These are phyloP conservation scores for Ehretia macrophylla DNA, from an alignment of 257 asterid genomes.

Conservation along the genomic window DNA sequence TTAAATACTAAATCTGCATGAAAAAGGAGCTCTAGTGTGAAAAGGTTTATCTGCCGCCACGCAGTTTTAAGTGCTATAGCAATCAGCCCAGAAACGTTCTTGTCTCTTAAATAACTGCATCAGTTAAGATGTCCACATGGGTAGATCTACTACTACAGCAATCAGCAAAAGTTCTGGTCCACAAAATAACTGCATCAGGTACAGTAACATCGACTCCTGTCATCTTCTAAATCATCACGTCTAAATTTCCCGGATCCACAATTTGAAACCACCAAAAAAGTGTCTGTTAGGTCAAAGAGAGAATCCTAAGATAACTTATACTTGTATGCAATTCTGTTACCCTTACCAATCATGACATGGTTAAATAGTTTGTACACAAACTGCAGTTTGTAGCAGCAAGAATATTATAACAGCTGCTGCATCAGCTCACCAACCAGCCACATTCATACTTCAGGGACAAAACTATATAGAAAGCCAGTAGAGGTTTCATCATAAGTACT, in stretches of 20 bases:
- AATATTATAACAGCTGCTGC: constrained; percentile 27
- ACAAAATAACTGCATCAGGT: constrained; percentile 33
- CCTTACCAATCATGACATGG: constrained; percentile 45
- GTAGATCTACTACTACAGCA: background rate
- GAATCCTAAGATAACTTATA: constrained; percentile 20
- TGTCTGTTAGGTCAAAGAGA: constrained; percentile 17
- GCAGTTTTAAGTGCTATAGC: no score
- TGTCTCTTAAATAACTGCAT: no score
- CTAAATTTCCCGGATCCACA: constrained; percentile 19
- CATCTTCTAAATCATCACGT: constrained; percentile 31
- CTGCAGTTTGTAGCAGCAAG: constrained; percentile 30
- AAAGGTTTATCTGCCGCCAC: no score
- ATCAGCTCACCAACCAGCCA: constrained; percentile 39
- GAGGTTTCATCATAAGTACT: constrained; percentile 43
- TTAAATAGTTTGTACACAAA: constrained; percentile 22
- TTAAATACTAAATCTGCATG: no score
- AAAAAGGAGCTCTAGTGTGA: no score
- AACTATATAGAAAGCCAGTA: constrained; percentile 66
- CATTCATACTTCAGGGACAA: constrained; percentile 52
- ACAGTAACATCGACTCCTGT: constrained; percentile 16
- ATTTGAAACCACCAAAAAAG: constrained; percentile 16
- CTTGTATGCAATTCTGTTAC: constrained; percentile 22
- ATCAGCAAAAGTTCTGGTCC: constrained; percentile 19
- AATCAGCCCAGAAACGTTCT: no score
- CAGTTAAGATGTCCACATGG: background rate